Base-by-base conservation (phyloP, 176 grass and related monocot species). In the Pontederia paniculata region DNA sequence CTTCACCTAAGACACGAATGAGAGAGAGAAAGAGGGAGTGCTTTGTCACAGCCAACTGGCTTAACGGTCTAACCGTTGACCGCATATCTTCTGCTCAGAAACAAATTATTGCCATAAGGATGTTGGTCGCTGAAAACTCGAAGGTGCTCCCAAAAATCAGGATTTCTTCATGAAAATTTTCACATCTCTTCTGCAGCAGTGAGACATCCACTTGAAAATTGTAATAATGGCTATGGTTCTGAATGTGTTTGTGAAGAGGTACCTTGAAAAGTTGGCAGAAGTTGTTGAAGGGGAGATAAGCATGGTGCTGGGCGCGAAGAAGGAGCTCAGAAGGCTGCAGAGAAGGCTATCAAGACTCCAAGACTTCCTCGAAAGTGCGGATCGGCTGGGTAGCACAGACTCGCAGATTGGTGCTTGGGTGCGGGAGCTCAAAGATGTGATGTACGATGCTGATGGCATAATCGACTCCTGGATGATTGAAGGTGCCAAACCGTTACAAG, bases 391-490 rank as follows among this genome's bases (percentile, higher is more conserved):
- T n/a, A 61, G 0, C 13, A 17, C 51, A n/a, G 64, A 77, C 1
- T 31, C 10, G 9, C 56, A 22, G 1, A 72, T 57, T 46, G 37
- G 45, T 10, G 69, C 62, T n/a, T 84, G 76, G 81, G 44, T 76
- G 45, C 48, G 23, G 42, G 54, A 79, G 10, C 10, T 79, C 2
- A 73, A 59, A 55, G 72, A 84, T 74, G 23, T 66, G 9, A 76
- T 79, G 62, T 71, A 80, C 14, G 72, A 84, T 12, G 76, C 62
- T 17, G 76, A 76, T 10, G 72, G 79, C 51, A 71, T 84, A 0
- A 17, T 80, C 4, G 82, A 85, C 18, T 17, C 47, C 23, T 74
- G 58, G 9, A 72, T 43, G 23, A 65, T 25, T 3, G 41, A 76
- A 65, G 68, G 50, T 57, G 48, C 18, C 12, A 67, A 69, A 12